phyloP scores from a whole-genome alignment of 768 basidiomycete species.

The Strobilomyces echinocephalus region DNA sequence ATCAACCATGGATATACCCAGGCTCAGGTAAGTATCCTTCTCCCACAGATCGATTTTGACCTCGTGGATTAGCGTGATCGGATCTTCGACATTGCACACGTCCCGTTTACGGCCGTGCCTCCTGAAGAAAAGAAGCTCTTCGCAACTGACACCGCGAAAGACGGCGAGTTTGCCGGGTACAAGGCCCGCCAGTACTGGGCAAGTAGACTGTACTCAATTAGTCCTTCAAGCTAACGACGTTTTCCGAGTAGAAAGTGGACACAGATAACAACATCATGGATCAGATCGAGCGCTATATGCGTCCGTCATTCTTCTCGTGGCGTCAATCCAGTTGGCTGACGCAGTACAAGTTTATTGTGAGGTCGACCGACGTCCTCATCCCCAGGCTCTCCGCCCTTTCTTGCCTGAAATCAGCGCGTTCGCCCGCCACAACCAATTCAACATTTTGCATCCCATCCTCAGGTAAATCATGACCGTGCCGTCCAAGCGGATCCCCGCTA shows the following conservation, averaged over 20 bases:
- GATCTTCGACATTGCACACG: conserved; percentile 46
- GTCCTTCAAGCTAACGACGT: background rate
- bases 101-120: conserved; percentile 40
- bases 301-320: conserved; percentile 31
- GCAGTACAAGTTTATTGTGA: conserved; percentile 41
- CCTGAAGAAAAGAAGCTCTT: conserved; percentile 40
- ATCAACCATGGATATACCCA: conserved; percentile 35
- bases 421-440: conserved; percentile 45
- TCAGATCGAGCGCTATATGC: conserved; percentile 57
- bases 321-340: background rate
- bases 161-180: conserved; percentile 47
- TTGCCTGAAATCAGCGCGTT: conserved; percentile 50
- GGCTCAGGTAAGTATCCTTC: no score
- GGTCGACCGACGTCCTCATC: conserved; percentile 42
- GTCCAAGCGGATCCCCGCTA: background rate
- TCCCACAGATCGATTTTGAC: background rate
- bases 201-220: background rate
- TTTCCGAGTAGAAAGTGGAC: conserved; percentile 45
- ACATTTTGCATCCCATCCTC: conserved; percentile 45
- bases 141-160: conserved; percentile 34
- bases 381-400: conserved; percentile 42
- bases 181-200: conserved; percentile 49
- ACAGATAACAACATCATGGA: conserved; percentile 48
- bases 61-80: conserved; percentile 34
- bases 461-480: conserved; percentile 25